Conservation (phyloP, 805 yeast genomes). For the Kodamaea hsintzibuensis region DNA sequence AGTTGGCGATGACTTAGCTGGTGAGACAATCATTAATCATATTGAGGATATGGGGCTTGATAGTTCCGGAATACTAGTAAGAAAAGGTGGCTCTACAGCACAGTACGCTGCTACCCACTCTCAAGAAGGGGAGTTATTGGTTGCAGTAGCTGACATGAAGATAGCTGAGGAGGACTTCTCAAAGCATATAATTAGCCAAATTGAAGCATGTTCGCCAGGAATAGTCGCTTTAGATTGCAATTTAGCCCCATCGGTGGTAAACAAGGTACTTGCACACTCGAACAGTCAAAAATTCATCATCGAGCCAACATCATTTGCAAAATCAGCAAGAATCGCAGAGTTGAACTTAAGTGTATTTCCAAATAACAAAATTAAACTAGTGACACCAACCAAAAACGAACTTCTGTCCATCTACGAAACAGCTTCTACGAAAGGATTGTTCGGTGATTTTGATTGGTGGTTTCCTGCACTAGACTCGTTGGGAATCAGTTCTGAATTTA, state of each 20-base stretch:
- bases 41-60: constrained; percentile 30
- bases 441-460: constrained; percentile 64
- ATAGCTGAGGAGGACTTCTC: constrained; percentile 51
- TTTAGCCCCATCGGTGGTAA: constrained; percentile 46
- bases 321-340: constrained; percentile 51
- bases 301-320: constrained; percentile 79
- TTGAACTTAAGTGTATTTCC: constrained; percentile 48
- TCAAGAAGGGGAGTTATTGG: constrained; percentile 57
- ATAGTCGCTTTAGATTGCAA: constrained; percentile 69
- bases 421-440: constrained; percentile 40
- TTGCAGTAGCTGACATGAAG: constrained; percentile 88
- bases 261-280: constrained; percentile 36
- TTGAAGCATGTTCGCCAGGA: constrained; percentile 46
- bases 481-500: constrained; percentile 46
- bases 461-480: constrained; percentile 69
- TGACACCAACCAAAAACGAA: constrained; percentile 73
- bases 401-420: constrained; percentile 53
- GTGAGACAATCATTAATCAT: constrained; percentile 36
- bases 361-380: constrained; percentile 41
- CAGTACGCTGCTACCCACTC: constrained; percentile 74
- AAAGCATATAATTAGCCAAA: constrained; percentile 41
- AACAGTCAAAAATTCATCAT: constrained; percentile 30
- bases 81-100: constrained; percentile 47
- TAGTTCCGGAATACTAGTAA: constrained; percentile 40
- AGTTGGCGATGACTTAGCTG: constrained; percentile 62